phyloP scores from a whole-genome alignment of 179 eudicot species.

The Patellifolia procumbens region DNA sequence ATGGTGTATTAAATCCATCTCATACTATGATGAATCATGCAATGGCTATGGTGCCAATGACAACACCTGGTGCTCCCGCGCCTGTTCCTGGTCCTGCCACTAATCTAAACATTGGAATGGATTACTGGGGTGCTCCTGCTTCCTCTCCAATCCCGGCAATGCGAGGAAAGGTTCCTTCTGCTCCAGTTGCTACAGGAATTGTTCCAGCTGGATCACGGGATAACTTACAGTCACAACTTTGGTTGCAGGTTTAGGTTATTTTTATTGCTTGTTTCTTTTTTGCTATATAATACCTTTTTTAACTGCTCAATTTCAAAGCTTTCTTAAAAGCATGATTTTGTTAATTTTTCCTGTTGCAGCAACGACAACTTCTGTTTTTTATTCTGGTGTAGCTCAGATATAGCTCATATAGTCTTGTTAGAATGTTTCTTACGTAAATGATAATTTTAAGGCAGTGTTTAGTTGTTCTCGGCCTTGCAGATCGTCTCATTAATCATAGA shows the following conservation, averaged over 20 bases:
- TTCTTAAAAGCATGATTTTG: not conserved
- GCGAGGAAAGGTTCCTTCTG: conserved; percentile 65
- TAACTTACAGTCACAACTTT: conserved; percentile 70
- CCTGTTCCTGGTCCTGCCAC: conserved; percentile 80
- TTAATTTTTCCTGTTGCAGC: not conserved
- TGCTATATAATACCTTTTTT: not conserved
- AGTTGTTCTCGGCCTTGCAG: not conserved
- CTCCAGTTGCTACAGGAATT: conserved; percentile 68
- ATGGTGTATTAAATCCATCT: conserved; percentile 58
- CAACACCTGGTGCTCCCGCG: conserved; percentile 59
- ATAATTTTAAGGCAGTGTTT: not conserved
- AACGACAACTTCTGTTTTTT: not conserved
- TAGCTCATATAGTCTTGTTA: too few relatives aligned
- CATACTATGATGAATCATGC: conserved; percentile 61
- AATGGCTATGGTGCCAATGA: conserved; percentile 57
- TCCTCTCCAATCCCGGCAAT: conserved; percentile 60
- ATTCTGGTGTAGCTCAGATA: not conserved
- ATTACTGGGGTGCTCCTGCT: conserved; percentile 81
- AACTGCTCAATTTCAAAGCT: too few relatives aligned
- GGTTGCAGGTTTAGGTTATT: conserved; percentile 69
- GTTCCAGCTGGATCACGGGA: conserved; percentile 78
- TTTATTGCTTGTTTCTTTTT: conserved; percentile 8
- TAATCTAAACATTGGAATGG: conserved; percentile 96
- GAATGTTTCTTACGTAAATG: not conserved
- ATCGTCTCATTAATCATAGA: not conserved